These are phyloP conservation scores for Mimosa pudica DNA, from an alignment of 306 rosid species.

Conservation along the genomic window DNA sequence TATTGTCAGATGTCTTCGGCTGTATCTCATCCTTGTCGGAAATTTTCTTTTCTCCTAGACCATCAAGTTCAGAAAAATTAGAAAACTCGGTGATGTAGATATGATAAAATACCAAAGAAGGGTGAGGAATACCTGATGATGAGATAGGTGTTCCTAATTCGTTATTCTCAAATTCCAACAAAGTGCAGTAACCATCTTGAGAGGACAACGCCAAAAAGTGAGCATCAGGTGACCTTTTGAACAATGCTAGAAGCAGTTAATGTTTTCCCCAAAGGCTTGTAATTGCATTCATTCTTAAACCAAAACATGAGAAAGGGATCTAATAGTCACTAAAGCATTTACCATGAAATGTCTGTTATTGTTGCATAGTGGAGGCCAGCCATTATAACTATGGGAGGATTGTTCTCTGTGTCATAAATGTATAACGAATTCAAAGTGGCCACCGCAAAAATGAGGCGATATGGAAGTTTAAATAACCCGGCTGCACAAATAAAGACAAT, in stretches of 20 bases:
- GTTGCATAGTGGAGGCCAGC: constrained; percentile 97
- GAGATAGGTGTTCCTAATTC: constrained; percentile 77
- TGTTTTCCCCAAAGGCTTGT: constrained; percentile 10
- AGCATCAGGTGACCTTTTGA: constrained; percentile 81
- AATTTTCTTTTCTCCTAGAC: constrained; percentile 47
- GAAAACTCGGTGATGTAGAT: constrained; percentile 2
- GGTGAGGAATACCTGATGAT: constrained; percentile 46
- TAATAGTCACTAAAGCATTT: constrained; percentile 32
- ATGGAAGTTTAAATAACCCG: constrained; percentile 78
- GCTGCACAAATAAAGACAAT: constrained; percentile 54
- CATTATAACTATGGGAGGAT: constrained; percentile 69
- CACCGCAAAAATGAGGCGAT: constrained; percentile 83
- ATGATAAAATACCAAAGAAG: constrained; percentile 10
- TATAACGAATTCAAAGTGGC: constrained; percentile 89
- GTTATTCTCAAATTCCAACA: constrained; percentile 75
- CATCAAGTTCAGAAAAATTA: constrained; percentile 22
- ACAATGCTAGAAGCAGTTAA: constrained; percentile 30
- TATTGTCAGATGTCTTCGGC: constrained; percentile 35
- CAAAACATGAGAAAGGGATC: constrained; percentile 20
- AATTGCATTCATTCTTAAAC: constrained; percentile 23
- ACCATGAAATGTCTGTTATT: constrained; percentile 91
- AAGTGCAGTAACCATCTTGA: constrained; percentile 92
- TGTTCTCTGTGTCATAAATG: constrained; percentile 81
- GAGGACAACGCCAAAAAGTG: constrained; percentile 82
- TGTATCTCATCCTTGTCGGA: constrained; percentile 32